Conservation (phyloP, 139 green algal species). For the Mesotaenium endlicherianum region DNA sequence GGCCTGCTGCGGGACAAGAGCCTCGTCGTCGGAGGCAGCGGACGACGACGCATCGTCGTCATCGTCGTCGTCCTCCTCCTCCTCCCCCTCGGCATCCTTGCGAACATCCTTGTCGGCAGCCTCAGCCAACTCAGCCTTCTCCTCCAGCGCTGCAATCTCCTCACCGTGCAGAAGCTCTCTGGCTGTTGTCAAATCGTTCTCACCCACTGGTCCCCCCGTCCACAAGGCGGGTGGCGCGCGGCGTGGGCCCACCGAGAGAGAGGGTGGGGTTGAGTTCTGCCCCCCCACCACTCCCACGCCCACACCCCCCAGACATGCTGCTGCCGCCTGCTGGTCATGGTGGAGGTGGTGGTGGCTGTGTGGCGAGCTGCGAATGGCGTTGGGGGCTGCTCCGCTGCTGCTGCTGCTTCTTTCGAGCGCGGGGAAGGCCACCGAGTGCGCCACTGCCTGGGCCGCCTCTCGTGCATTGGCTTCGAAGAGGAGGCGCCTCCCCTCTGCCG, state of each 20-base stretch:
- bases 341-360: neutral
- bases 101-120: too few species aligned
- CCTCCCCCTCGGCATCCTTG: too few species aligned
- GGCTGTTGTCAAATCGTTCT: too few species aligned
- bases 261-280: neutral
- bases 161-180: too few species aligned
- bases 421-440: neutral
- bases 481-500: constrained; percentile 4
- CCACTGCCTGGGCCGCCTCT: constrained; percentile 2
- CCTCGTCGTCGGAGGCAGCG: too few species aligned
- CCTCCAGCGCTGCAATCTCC: too few species aligned
- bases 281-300: neutral
- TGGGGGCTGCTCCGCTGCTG: neutral
- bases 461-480: constrained; percentile 44
- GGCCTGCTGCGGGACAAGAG: too few species aligned
- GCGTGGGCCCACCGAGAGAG: neutral
- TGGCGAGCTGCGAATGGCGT: too few species aligned
- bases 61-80: too few species aligned
- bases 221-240: neutral
- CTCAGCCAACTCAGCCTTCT: too few species aligned
- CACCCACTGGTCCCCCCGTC: too few species aligned
- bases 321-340: neutral
- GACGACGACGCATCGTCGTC: too few species aligned
- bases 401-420: neutral
- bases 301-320: neutral